Conservation (phyloP, 495 filamentous ascomycete genomes). For the Haplographium delicatum region DNA sequence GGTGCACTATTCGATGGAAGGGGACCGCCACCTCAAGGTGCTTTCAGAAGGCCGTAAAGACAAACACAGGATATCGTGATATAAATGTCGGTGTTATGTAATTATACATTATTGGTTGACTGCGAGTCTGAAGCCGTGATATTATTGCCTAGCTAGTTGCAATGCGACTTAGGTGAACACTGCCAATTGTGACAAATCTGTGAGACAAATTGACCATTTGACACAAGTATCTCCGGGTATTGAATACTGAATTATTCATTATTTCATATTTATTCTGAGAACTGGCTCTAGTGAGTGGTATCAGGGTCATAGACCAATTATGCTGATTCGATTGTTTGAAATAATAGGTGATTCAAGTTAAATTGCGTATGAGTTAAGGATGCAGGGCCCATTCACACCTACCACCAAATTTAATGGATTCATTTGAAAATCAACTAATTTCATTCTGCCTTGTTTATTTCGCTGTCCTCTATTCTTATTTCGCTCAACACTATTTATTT, state of each 20-base stretch:
- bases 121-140: too few relatives aligned
- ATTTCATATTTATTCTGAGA: background rate
- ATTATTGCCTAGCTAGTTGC: background rate
- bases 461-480: background rate
- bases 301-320: background rate
- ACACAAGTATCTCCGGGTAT: background rate
- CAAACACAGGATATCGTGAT: background rate
- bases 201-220: background rate
- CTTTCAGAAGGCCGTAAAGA: slow-evolving; percentile 20
- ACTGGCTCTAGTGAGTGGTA: background rate
- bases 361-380: too few relatives aligned
- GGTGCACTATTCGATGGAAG: slow-evolving; percentile 42
- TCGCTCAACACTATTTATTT: background rate
- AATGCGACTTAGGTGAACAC: slow-evolving; percentile 1
- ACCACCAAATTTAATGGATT: too few relatives aligned
- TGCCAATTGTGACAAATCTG: background rate
- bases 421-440: too few relatives aligned
- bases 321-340: background rate
- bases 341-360: too few relatives aligned
- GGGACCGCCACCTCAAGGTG: slow-evolving; percentile 32
- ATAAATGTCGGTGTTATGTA: slow-evolving; percentile 1
- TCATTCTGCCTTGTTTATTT: too few relatives aligned
- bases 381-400: too few relatives aligned
- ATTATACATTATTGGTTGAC: slow-evolving; percentile 3
- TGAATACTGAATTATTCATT: background rate